These are phyloP conservation scores for Talaromyces adpressus DNA, from an alignment of 495 filamentous ascomycete species.

Conservation along the genomic window DNA sequence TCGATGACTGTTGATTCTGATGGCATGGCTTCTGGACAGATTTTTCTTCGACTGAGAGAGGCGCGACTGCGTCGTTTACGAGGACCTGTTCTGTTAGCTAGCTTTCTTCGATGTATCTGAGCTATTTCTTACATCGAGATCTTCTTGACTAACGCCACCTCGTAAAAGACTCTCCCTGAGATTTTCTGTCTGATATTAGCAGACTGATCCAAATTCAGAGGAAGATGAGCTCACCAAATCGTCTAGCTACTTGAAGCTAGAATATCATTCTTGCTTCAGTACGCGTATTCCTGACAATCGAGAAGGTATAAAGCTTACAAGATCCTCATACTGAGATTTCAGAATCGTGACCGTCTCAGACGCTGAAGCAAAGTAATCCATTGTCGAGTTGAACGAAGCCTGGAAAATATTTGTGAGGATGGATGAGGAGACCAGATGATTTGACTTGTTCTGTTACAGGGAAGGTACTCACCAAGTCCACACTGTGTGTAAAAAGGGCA, in stretches of 20 bases:
- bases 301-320: slow-evolving; percentile 31
- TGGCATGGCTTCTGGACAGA: not conserved
- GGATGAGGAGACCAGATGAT: not conserved
- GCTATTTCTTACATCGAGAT: slow-evolving; percentile 44
- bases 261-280: slow-evolving; percentile 8
- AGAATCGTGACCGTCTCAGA: slow-evolving; percentile 43
- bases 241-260: slow-evolving; percentile 38
- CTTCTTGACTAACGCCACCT: slow-evolving; percentile 55
- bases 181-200: slow-evolving; percentile 37
- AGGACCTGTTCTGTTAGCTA: slow-evolving; percentile 38
- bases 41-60: not conserved
- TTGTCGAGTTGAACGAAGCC: not conserved
- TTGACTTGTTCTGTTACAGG: too few relatives aligned
- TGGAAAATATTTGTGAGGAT: not conserved
- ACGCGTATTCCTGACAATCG: not conserved
- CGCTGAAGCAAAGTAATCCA: slow-evolving; percentile 7
- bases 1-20: slow-evolving; percentile 11
- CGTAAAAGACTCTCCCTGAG: slow-evolving; percentile 54
- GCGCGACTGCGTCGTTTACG: slow-evolving; percentile 33
- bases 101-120: slow-evolving; percentile 7
- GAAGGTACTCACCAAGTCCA: not conserved
- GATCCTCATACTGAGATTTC: slow-evolving; percentile 46
- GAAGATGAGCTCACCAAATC: slow-evolving; percentile 27
- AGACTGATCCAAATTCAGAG: not conserved
- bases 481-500: not conserved